phyloP scores from a whole-genome alignment of 305 asterid species.

The Withania somnifera region DNA sequence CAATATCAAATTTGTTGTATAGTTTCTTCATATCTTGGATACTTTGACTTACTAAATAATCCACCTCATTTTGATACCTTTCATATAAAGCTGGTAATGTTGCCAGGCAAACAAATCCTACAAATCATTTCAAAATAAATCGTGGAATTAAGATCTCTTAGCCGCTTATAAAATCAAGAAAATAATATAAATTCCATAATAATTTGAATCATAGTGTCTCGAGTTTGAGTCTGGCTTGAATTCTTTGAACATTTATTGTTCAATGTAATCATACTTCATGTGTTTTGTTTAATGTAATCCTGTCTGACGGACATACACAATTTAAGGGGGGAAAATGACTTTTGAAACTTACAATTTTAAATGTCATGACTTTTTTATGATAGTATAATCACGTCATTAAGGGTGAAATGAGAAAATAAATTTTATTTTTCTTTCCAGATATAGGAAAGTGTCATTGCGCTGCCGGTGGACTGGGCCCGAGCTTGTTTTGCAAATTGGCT shows the following conservation, averaged over 20 bases:
- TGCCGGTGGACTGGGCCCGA: no score
- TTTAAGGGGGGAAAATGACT: no score
- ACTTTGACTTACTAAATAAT: constrained; percentile 49
- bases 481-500: no score
- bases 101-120: constrained; percentile 52
- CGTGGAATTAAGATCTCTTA: no score
- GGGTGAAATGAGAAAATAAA: neutral
- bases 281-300: neutral
- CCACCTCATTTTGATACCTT: constrained; percentile 51
- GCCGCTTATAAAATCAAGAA: no score
- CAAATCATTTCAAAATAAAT: neutral
- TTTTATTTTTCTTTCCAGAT: neutral
- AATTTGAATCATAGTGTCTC: neutral
- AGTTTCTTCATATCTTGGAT: constrained; percentile 48
- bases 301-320: no score
- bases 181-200: neutral
- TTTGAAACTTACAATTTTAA: no score
- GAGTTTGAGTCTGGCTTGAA: neutral
- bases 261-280: neutral
- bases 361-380: no score
- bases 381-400: neutral
- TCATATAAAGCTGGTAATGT: constrained; percentile 64
- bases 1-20: constrained; percentile 44
- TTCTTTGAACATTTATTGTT: neutral
- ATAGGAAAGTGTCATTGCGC: neutral